These are phyloP conservation scores for Gaeumannomyces tritici DNA, from an alignment of 2,329 filamentous ascomycete genomes.

Conservation along the genomic window DNA sequence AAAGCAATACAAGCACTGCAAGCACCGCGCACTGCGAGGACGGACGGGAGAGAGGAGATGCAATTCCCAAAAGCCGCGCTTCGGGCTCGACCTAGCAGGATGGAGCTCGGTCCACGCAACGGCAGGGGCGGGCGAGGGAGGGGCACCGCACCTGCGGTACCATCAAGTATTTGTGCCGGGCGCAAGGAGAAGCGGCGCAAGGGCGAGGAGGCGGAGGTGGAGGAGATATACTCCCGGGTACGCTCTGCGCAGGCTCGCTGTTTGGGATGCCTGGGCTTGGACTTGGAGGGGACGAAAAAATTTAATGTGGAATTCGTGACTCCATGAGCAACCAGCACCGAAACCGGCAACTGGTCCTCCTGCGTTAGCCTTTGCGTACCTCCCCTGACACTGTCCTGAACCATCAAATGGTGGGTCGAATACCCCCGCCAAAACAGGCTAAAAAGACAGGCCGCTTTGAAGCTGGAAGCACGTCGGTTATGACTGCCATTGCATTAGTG, in stretches of 20 bases:
- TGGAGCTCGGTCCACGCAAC: background rate
- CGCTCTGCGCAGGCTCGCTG: background rate
- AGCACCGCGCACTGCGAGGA: background rate
- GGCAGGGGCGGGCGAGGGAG: background rate
- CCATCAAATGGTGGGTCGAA: too few relatives aligned
- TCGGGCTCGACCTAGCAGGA: background rate
- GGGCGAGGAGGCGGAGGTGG: too few relatives aligned
- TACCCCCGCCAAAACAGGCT: background rate
- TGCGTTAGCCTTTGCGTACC: background rate
- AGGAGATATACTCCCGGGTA: background rate
- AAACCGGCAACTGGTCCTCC: background rate
- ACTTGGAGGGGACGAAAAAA: background rate
- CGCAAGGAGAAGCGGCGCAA: background rate
- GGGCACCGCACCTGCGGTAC: background rate
- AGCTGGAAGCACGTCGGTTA: too few relatives aligned
- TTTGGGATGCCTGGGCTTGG: background rate
- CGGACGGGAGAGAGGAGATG: background rate
- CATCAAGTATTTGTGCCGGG: background rate
- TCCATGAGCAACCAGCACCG: background rate
- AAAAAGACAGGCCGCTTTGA: background rate
- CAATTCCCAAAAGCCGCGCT: background rate
- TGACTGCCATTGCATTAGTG: background rate
- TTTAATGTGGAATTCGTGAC: background rate
- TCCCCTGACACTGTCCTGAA: background rate
- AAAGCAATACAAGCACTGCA: background rate